phyloP scores from a whole-genome alignment of 78 protist species.

The Chrysochromulina parva region DNA sequence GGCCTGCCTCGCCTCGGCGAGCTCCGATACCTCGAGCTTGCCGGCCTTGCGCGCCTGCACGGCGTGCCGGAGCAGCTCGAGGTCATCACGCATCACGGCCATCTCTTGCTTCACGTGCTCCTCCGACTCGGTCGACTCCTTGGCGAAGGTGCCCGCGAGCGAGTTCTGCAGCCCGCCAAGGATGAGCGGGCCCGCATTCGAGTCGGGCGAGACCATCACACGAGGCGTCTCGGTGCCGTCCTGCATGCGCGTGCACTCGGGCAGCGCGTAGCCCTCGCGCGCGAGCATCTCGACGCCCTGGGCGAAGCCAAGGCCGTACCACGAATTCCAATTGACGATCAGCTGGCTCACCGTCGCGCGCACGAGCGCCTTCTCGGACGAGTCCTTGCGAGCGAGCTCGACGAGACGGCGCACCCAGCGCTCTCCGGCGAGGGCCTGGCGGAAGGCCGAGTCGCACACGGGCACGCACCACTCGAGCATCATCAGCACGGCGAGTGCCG shows the following conservation, averaged over 20 bases:
- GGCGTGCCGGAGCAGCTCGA: background rate
- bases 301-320: background rate
- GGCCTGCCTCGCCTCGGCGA: background rate
- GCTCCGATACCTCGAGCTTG: background rate
- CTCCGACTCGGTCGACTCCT: background rate
- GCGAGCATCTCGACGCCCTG: background rate
- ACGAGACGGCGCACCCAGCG: background rate
- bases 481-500: background rate
- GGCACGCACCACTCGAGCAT: conserved; percentile 6
- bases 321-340: background rate
- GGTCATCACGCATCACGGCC: background rate
- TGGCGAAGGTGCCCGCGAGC: background rate
- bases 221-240: background rate
- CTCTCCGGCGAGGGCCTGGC: background rate
- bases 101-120: background rate
- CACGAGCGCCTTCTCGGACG: background rate
- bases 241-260: background rate
- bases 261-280: background rate
- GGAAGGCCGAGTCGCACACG: background rate
- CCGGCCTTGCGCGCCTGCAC: background rate
- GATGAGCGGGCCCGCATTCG: background rate
- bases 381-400: background rate
- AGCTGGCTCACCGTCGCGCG: background rate
- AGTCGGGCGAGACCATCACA: background rate
- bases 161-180: background rate